A percentile compares a stretch with the other conserved stretches of the same genome.
These are phyloP conservation scores for Sequoiadendron giganteum DNA, from an alignment of 75 land plant genomes.

Conservation along the genomic window DNA sequence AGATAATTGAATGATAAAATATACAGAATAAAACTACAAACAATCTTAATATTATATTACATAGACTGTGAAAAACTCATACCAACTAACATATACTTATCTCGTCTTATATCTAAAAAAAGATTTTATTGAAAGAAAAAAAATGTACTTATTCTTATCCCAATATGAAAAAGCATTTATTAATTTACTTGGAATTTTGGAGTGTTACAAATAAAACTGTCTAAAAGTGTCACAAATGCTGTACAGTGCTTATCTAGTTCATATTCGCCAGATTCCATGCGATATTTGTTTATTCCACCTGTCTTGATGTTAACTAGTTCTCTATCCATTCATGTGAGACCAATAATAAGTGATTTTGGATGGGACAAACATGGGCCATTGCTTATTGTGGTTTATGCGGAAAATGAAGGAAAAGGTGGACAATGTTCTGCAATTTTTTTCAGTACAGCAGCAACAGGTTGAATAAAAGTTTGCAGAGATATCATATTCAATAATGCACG, in stretches of 20 bases:
- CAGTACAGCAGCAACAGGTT: too few species aligned
- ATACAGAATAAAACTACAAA: too few species aligned
- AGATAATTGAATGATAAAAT: too few species aligned
- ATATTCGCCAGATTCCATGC: not conserved
- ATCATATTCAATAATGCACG: not conserved
- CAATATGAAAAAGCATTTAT: too few species aligned
- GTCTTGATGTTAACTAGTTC: not conserved
- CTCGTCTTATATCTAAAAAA: too few species aligned
- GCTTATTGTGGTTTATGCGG: not conserved
- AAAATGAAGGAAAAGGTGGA: not conserved
- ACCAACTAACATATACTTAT: too few species aligned
- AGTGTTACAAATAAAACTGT: not conserved
- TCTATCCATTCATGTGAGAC: not conserved
- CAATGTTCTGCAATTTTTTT: not conserved
- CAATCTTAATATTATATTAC: too few species aligned
- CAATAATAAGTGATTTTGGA: too few species aligned
- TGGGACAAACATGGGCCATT: not conserved
- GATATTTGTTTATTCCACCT: not conserved
- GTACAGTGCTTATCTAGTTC: too few species aligned
- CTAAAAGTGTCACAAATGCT: not conserved
- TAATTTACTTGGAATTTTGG: not conserved
- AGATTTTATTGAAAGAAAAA: too few species aligned
- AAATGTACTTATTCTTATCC: too few species aligned
- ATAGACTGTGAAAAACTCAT: too few species aligned
- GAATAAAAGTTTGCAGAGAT: not conserved